Evolutionary conservation across 345 rosid genomes (phyloP), one percentile per base, ranked within the genome.

Genomic region (Eucalyptus pumila): DNA sequence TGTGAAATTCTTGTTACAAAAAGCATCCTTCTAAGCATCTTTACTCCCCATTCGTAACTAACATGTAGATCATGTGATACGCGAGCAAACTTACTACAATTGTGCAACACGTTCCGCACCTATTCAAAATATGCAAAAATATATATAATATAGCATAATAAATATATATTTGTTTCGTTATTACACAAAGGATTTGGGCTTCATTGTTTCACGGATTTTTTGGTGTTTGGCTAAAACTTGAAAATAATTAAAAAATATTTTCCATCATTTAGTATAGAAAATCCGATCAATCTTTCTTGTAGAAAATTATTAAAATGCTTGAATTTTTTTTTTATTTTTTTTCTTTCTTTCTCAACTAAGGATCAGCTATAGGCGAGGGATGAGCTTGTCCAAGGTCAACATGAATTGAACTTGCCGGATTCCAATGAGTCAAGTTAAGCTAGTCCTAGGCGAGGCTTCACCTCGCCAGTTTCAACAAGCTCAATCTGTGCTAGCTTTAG

Each of bases 191-290:
- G 30, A 56, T 56, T 56, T 24, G 30, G 30, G 30, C 6, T 56
- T 23, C 3, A 0, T 56, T 23, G 27, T 54, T 23, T 54, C 1
- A 12, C 0, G 60, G 5, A 54, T 54, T 54, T 54, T 54, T 23
- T 9, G 6, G 12, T 23, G 27, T 21, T 9, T 19, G 10, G 56
- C 0, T 2, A 0, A 56, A 56, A 56, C 6, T 23, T 56, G 0
- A 56, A 56, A 5, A 23, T 9, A 56, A 56, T 52, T 52, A 56
- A 2, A 56, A 21, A 56, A 56, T 9, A 23, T 9, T 56, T 52
- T 52, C 56, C 3, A 2, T 9, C 30, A 56, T 56, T 56, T 56
- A 56, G 27, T 56, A 19, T 52, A 9, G 24, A 52, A 52, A 52
- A 52, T 52, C 56, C 2, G 2, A 56, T 9, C 12, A 24, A 56